Conservation (phyloP, 2,329 filamentous ascomycete species). For the Aureobasidium sp. region DNA sequence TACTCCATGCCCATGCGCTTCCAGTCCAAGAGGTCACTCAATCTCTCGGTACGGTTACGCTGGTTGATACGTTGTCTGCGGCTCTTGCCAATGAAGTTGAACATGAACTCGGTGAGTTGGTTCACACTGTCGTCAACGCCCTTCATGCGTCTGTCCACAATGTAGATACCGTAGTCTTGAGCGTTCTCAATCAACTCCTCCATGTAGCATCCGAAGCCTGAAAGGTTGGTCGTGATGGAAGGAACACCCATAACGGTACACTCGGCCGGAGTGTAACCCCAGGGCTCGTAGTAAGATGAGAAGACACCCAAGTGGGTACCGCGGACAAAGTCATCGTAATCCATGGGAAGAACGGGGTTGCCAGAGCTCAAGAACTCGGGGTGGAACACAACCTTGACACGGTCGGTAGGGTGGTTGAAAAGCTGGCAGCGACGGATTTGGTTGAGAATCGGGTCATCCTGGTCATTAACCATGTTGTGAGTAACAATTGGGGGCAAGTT, state of each 20-base stretch:
- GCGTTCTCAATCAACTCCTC: constrained; percentile 98
- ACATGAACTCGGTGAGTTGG: constrained; percentile 87
- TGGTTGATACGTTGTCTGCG: constrained; percentile 97
- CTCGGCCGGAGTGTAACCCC: constrained; percentile 97
- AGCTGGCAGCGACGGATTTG: constrained; percentile 93
- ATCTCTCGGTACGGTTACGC: constrained; percentile 87
- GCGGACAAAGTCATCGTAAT: constrained; percentile 97
- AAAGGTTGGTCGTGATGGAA: constrained; percentile 95
- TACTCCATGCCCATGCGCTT: constrained; percentile 99
- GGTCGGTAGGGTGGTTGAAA: constrained; percentile 91
- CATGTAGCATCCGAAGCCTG: constrained; percentile 98
- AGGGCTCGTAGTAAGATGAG: constrained; percentile 96
- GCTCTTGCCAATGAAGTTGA: constrained; percentile 87
- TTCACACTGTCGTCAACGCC: constrained; percentile 97
- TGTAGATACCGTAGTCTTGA: constrained; percentile 97
- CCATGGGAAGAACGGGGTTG: constrained; percentile 88
- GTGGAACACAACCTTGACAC: constrained; percentile 97
- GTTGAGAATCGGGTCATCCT: constrained; percentile 88
- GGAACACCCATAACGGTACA: constrained; percentile 99
- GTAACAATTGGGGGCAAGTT: constrained; percentile 91
- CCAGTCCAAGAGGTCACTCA: constrained; percentile 95
- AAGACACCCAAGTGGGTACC: constrained; percentile 95
- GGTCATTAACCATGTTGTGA: constrained; percentile 96
- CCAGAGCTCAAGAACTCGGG: constrained; percentile 95
- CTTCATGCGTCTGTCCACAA: constrained; percentile 91